Percentiles rank a stretch among this genome's conserved stretches.
These are phyloP conservation scores for Rhizophagus clarus DNA, from an alignment of 192 early-diverging fungal genomes.

Conservation along the genomic window DNA sequence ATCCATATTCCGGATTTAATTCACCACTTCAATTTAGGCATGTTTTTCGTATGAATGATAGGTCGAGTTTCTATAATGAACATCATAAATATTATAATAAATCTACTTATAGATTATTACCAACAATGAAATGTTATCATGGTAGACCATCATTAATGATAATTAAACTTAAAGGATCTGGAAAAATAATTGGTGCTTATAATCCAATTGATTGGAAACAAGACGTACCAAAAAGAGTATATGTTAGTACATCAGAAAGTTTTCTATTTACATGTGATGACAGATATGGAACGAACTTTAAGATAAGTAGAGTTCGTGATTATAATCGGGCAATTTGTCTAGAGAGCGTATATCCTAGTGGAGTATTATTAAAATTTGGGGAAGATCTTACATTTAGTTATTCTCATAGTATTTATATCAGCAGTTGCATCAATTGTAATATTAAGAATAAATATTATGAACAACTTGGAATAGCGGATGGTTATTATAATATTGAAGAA, in stretches of 20 bases:
- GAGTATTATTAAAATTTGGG: not conserved
- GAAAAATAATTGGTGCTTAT: conserved; percentile 17
- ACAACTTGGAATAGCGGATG: not conserved
- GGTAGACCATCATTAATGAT: conserved; percentile 19
- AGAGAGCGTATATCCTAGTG: not conserved
- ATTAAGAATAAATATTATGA: conserved; percentile 2
- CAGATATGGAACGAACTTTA: conserved; percentile 1
- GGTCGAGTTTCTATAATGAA: not conserved
- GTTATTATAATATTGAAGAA: not conserved
- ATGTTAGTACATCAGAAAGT: conserved; percentile 8
- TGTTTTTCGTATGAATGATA: not conserved
- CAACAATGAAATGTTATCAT: conserved; percentile 11
- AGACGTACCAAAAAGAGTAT: not conserved
- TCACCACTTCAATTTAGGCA: not conserved
- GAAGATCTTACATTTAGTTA: conserved; percentile 7
- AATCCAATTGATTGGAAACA: conserved; percentile 8
- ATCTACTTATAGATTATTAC: not conserved
- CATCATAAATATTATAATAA: conserved; percentile 2
- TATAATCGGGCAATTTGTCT: not conserved
- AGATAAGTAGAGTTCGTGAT: not conserved
- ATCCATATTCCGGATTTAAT: not conserved
- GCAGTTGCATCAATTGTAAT: not conserved
- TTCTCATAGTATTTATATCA: too few species aligned
- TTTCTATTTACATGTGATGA: conserved; percentile 13
- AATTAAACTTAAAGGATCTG: conserved; percentile 16